Base-by-base conservation (phyloP, 164 flowering plant species). In the Aristolochia contorta region DNA sequence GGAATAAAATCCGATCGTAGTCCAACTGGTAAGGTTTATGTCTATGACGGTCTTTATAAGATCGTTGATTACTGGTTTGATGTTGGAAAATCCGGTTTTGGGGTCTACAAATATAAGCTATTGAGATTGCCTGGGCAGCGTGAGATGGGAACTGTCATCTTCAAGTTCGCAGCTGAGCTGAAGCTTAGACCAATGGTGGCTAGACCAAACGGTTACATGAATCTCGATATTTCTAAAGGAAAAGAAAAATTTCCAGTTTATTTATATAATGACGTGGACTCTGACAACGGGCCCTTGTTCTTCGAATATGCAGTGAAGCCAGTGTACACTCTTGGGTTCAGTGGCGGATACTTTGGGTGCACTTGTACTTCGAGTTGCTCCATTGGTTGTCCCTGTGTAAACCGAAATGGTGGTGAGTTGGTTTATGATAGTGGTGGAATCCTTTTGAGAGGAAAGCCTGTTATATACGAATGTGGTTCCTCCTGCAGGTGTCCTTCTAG, bases 1-100 rank as follows among this genome's bases (percentile, higher is more conserved):
- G 98, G 98, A 14, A 27, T 89, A 12, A 83, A 74, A 52, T 74
- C 80, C 51, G 82, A 74, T 2, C 79, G 80, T 1, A 67, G 80
- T 47, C 65, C 74, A 16, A 59, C 80, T 14, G 72, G 73, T 61
- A 92, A 81, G 73, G 73, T 89, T 18, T 92, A 84, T 66, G 86
- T 92, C 24, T 92, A 92, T 65, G 98, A 92, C 69, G 98, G 98
- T 24, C 73, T 92, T 19, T 92, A 92, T 72, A 79, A 64, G 57
- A 72, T 92, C 65, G 54, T 63, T 5, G 83, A 84, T 46, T 77
- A 76, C 33, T 89, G 96, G 96, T 82, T 82, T 62, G 97, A 85
- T 65, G 77, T 81, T 47, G 98, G 98, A 0, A 89, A 81, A 54
- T 85, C 97, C 30, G 98, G 98, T 32, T 89, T 83, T 71, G 83